Conservation (phyloP, 225 moss, liverwort and hornwort species). For the Bryum argenteum region DNA sequence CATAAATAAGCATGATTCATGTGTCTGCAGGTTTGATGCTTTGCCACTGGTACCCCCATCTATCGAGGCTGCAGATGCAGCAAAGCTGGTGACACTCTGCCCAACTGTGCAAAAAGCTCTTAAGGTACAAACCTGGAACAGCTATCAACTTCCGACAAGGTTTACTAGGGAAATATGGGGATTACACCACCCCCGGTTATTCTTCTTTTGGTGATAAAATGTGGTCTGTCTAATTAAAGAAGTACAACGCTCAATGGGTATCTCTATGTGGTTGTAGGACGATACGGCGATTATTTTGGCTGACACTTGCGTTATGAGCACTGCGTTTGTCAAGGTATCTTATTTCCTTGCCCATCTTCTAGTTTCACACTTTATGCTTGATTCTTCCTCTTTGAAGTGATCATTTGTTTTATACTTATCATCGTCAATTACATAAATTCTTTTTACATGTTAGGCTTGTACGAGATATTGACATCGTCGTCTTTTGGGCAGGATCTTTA, state of each 20-base stretch:
- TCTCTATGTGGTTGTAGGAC: conserved; percentile 52
- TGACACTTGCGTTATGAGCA: conserved; percentile 89
- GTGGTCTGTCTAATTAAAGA: conserved; percentile 22
- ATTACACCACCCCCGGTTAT: neutral
- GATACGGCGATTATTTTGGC: conserved; percentile 68
- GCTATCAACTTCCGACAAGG: conserved; percentile 3
- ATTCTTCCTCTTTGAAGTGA: conserved; percentile 17
- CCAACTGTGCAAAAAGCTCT: conserved; percentile 83
- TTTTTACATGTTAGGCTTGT: neutral
- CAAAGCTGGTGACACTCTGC: conserved; percentile 73
- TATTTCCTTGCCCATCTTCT: neutral
- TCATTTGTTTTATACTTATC: neutral
- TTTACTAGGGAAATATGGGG: conserved; percentile 9
- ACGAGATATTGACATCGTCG: conserved; percentile 16
- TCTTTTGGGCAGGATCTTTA: conserved; percentile 57
- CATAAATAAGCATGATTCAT: no score
- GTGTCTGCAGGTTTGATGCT: conserved; percentile 74
- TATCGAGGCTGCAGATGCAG: conserved; percentile 71
- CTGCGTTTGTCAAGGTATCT: conserved; percentile 76
- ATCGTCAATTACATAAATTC: conserved; percentile 9
- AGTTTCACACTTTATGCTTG: neutral
- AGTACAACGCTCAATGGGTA: conserved; percentile 24
- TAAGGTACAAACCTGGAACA: conserved; percentile 62
- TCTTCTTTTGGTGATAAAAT: neutral
- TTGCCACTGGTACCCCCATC: conserved; percentile 82